Percentiles rank a stretch among this genome's conserved stretches.
Conservation (phyloP, 2,329 filamentous ascomycete species). For the Sporothrix pseudoabietina region DNA sequence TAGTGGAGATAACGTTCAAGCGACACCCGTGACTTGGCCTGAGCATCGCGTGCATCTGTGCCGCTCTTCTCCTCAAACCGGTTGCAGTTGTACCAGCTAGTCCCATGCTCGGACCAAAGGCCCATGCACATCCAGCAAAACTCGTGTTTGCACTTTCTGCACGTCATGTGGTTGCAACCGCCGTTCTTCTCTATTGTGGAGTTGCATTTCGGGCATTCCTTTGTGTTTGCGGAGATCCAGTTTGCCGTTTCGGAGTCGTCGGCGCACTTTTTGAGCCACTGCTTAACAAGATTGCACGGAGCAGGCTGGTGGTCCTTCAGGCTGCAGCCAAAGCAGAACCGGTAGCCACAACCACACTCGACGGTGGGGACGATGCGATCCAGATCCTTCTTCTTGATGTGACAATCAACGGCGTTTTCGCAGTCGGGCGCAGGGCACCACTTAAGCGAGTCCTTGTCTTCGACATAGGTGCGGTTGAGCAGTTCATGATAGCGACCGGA, state of each 20-base stretch:
- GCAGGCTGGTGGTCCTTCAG: slow-evolving; percentile 89
- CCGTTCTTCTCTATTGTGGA: slow-evolving; percentile 99
- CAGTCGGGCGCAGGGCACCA: slow-evolving; percentile 99
- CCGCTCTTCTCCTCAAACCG: slow-evolving; percentile 96
- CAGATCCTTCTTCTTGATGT: slow-evolving; percentile 84
- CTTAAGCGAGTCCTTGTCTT: slow-evolving; percentile 92
- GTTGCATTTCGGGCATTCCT: slow-evolving; percentile 93
- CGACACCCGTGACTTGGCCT: slow-evolving; percentile 85
- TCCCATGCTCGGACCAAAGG: slow-evolving; percentile 96
- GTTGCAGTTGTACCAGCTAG: slow-evolving; percentile 99
- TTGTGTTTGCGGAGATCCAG: slow-evolving; percentile 99
- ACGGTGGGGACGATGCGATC: slow-evolving; percentile 87
- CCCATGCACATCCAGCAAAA: slow-evolving; percentile 99
- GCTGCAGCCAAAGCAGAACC: slow-evolving; percentile 94
- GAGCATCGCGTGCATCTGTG: slow-evolving; percentile 83
- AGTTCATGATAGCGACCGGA: slow-evolving; percentile 74
- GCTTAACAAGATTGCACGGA: slow-evolving; percentile 87
- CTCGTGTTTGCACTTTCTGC: slow-evolving; percentile 90
- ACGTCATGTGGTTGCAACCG: slow-evolving; percentile 98
- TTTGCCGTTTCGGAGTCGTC: slow-evolving; percentile 98
- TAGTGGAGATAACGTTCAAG: slow-evolving; percentile 97
- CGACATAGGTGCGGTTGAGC: slow-evolving; percentile 91
- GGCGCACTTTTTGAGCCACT: slow-evolving; percentile 96
- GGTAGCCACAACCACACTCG: slow-evolving; percentile 77
- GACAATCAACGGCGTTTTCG: slow-evolving; percentile 86